Conservation (phyloP, 2,329 filamentous ascomycete genomes). For the Triangularia setosa region DNA sequence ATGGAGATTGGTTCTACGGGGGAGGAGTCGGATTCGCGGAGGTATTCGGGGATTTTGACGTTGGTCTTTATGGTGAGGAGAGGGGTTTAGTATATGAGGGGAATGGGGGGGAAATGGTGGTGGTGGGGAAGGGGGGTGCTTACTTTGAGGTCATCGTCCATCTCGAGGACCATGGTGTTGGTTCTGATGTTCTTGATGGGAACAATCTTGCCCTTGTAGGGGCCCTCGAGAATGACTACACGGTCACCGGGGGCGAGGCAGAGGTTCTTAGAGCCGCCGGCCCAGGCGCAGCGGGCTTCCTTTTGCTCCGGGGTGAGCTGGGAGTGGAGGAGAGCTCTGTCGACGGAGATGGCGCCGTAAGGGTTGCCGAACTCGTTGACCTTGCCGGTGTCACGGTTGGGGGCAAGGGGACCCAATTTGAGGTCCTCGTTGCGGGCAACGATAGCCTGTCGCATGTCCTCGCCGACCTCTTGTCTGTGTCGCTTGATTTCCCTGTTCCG, state of each 20-base stretch:
- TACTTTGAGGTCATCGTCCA: constrained; percentile 64
- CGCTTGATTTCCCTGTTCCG: not conserved
- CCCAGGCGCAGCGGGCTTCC: constrained; percentile 49
- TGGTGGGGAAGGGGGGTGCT: constrained; percentile 25
- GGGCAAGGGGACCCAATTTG: constrained; percentile 72
- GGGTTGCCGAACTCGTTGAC: constrained; percentile 57
- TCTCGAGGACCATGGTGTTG: constrained; percentile 53
- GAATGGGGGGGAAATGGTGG: not conserved
- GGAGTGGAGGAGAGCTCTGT: constrained; percentile 27
- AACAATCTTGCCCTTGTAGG: constrained; percentile 80
- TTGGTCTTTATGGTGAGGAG: constrained; percentile 37
- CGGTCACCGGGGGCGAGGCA: constrained; percentile 68
- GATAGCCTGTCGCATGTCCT: constrained; percentile 33
- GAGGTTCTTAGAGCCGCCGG: constrained; percentile 52
- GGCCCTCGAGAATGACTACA: constrained; percentile 75
- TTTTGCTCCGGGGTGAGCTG: constrained; percentile 37
- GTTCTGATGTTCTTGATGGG: constrained; percentile 56
- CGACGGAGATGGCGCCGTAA: constrained; percentile 30
- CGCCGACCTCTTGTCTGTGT: constrained; percentile 22
- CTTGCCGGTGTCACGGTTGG: constrained; percentile 66
- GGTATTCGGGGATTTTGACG: constrained; percentile 39
- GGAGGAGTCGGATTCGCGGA: constrained; percentile 31
- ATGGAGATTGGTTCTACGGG: constrained; percentile 47
- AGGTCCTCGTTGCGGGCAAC: constrained; percentile 68
- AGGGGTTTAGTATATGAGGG: not conserved